Evolutionary conservation across 2,329 filamentous ascomycete species (phyloP).

Genomic region (Paraconiothyrium sp.): DNA sequence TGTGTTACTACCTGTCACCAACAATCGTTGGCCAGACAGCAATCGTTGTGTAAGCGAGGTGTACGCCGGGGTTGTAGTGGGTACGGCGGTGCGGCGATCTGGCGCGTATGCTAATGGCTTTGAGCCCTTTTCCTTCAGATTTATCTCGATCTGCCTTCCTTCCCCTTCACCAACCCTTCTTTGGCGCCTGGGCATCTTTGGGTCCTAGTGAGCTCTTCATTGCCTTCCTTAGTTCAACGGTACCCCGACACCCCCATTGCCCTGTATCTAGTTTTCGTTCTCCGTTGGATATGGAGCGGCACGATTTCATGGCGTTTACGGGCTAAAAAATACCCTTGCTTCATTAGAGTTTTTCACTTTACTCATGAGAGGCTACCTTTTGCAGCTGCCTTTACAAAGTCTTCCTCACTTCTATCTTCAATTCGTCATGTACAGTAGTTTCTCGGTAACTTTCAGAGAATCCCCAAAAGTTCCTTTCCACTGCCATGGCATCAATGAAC

Average conservation of each 20-base stretch:
- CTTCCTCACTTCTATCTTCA: background rate
- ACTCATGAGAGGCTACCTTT: background rate
- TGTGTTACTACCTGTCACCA: slow-evolving; percentile 12
- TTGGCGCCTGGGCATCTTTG: background rate
- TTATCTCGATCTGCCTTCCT: background rate
- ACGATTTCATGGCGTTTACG: background rate
- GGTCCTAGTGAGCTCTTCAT: background rate
- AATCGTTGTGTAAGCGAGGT: slow-evolving; percentile 2
- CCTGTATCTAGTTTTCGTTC: background rate
- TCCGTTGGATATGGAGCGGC: slow-evolving; percentile 6
- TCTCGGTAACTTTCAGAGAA: background rate
- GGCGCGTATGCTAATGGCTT: background rate
- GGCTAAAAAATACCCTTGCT: background rate
- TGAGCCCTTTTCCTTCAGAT: background rate
- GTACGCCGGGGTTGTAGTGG: slow-evolving; percentile 6
- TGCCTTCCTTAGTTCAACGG: background rate
- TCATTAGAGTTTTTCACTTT: background rate
- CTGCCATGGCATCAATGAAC: background rate
- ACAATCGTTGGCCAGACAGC: slow-evolving; percentile 10
- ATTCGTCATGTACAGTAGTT: background rate
- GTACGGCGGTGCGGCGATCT: slow-evolving; percentile 4
- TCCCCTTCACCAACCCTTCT: background rate
- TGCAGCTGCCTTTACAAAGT: background rate
- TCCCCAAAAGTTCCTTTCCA: background rate
- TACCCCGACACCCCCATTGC: background rate